Evolutionary conservation across 2,329 filamentous ascomycete genomes (phyloP).

Genomic region (Phyllosticta citriasiana): DNA sequence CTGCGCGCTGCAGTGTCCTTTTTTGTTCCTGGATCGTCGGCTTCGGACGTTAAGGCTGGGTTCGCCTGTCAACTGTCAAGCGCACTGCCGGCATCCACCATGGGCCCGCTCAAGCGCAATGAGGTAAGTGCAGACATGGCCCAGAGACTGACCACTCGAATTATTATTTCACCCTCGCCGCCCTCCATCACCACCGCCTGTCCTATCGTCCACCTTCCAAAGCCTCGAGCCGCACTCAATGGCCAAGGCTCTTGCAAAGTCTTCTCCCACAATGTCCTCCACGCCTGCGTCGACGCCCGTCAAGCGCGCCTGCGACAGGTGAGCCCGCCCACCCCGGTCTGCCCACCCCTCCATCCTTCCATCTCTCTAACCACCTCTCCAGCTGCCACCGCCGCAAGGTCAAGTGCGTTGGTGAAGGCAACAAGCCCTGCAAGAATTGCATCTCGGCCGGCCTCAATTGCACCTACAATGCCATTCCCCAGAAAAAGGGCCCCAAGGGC

Average conservation of each 20-base stretch:
- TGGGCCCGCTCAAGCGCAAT: slow-evolving; percentile 5
- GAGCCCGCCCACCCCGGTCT: slow-evolving; percentile 13
- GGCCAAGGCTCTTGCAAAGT: slow-evolving; percentile 8
- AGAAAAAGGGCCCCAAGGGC: slow-evolving; percentile 54
- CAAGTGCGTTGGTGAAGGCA: slow-evolving; percentile 41
- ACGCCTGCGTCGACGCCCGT: slow-evolving; percentile 24
- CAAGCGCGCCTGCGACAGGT: slow-evolving; percentile 35
- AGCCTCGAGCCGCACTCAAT: slow-evolving; percentile 6
- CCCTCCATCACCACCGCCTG: slow-evolving; percentile 20
- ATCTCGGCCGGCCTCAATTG: slow-evolving; percentile 49
- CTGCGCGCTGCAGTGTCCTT: background rate
- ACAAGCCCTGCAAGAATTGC: slow-evolving; percentile 51
- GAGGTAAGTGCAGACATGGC: slow-evolving; percentile 7
- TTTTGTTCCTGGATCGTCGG: slow-evolving; percentile 4
- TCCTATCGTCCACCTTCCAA: background rate
- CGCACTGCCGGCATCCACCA: background rate
- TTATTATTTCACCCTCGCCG: slow-evolving; percentile 10
- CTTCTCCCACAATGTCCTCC: slow-evolving; percentile 9
- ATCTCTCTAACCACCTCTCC: slow-evolving; percentile 13
- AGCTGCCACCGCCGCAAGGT: slow-evolving; percentile 41
- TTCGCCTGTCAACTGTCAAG: background rate
- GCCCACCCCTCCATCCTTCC: background rate
- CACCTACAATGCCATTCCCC: slow-evolving; percentile 54
- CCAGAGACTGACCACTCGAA: background rate
- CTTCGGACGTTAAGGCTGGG: slow-evolving; percentile 6